Evolutionary conservation across 108 stramenopile species (phyloP), one percentile per base, ranked within the genome.

Genomic region (Tribonema minus): DNA sequence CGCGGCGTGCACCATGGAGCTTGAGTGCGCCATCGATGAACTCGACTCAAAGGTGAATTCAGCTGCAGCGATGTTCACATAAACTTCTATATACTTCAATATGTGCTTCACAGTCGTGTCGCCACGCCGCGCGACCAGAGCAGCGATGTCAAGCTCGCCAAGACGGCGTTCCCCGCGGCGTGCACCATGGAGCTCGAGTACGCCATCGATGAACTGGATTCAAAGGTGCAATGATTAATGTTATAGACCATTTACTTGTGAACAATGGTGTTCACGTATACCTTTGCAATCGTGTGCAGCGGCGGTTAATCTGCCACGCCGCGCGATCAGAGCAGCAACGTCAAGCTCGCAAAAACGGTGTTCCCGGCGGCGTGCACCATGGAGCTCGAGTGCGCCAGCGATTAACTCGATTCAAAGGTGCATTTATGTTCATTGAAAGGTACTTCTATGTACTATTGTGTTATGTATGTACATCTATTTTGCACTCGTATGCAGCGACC

Each of bases 151-250:
- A n/a, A n/a, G n/a, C n/a, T n/a, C n/a, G n/a, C n/a, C 62, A 15
- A 63, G 12, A 25, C 31, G 12, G 25, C 62, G 23, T 1, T 29
- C 62, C 62, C 23, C 15, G 12, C 28, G 15, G 28, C 62, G 23
- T 63, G 3, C 3, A 35, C 5, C 1, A 6, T 0, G 31, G 15
- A 4, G 6, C 67, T 36, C 25, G 9, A 72, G 72, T 61, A 61
- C 20, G 35, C 61, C 36, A 72, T 72, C 62, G 72, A 72, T 59
- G 72, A 72, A 37, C 36, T 72, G 31, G 72, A 72, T 27, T 61
- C 72, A 15, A 62, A 37, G 20, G 35, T n/a, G n/a, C n/a, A n/a
- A 12, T 46, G 15, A 12, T 46, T 46, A n/a, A n/a, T n/a, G n/a
- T n/a, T n/a, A n/a, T n/a, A n/a, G n/a, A n/a, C n/a, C n/a, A n/a